Conservation (phyloP, 306 rosid species). For the Citrullus colocynthis region DNA sequence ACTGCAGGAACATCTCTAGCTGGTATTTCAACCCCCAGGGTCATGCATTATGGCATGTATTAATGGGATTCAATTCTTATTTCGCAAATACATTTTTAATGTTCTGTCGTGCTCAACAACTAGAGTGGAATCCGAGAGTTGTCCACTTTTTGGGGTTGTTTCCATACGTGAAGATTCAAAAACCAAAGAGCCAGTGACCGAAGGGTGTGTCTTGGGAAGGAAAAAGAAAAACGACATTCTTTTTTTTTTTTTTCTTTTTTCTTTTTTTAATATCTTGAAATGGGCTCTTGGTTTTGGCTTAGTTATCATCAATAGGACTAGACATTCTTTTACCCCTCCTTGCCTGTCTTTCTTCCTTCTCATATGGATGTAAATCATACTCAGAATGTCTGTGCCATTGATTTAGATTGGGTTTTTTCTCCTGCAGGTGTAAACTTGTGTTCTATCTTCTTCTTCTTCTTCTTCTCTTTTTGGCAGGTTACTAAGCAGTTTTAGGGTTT, state of each 20-base stretch:
- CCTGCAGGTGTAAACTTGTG: conserved; percentile 6
- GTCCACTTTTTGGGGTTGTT: conserved; percentile 43
- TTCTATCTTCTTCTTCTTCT: background rate
- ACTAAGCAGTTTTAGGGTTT: background rate
- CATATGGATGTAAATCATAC: conserved; percentile 10
- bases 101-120: conserved; percentile 82
- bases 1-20: conserved; percentile 49
- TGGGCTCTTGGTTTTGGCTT: background rate
- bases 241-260: background rate
- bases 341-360: background rate
- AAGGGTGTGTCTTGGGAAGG: background rate
- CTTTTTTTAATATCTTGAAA: background rate
- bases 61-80: conserved; percentile 65
- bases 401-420: background rate
- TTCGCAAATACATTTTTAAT: conserved; percentile 76
- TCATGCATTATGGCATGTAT: conserved; percentile 73
- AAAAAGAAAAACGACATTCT: conserved; percentile 2
- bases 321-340: conserved; percentile 8
- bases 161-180: conserved; percentile 62
- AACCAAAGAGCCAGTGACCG: conserved; percentile 50
- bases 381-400: background rate
- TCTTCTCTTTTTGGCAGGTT: background rate
- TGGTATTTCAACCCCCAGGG: conserved; percentile 67
- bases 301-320: conserved; percentile 1
- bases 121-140: conserved; percentile 53